A percentile compares a stretch with the other conserved stretches of the same genome.
Conservation (phyloP, 306 rosid genomes). For the Lathyrus tuberosus region DNA sequence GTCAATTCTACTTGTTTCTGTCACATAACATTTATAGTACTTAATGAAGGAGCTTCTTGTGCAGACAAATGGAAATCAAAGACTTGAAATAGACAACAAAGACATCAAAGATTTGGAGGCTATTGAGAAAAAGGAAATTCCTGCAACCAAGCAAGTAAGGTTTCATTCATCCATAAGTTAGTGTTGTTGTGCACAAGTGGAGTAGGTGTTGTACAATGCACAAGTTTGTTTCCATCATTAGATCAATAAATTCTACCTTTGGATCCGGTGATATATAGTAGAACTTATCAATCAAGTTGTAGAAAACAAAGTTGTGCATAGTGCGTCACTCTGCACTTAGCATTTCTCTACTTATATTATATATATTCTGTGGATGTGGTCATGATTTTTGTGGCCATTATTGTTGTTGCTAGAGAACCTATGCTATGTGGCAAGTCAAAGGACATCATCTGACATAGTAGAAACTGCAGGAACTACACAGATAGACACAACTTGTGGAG, state of each 20-base stretch:
- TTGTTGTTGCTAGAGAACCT: background rate
- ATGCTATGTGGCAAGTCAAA: slow-evolving; percentile 22
- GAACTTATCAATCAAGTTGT: too few relatives aligned
- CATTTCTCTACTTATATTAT: too few relatives aligned
- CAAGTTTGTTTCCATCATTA: too few relatives aligned
- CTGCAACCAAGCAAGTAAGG: background rate
- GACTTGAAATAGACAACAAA: background rate
- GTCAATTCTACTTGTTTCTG: background rate
- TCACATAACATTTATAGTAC: background rate
- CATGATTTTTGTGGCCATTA: too few relatives aligned
- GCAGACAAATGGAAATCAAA: background rate
- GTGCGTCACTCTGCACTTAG: too few relatives aligned
- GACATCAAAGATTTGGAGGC: too few relatives aligned
- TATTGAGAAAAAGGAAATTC: background rate
- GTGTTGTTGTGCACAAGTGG: too few relatives aligned
- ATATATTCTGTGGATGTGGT: too few relatives aligned
- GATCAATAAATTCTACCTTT: too few relatives aligned
- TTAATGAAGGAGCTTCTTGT: background rate
- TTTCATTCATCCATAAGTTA: background rate
- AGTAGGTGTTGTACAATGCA: too few relatives aligned
- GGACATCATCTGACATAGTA: background rate
- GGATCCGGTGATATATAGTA: too few relatives aligned
- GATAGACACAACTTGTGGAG: slow-evolving; percentile 23
- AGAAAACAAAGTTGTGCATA: too few relatives aligned
- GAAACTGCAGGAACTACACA: background rate